phyloP scores from a whole-genome alignment of 345 rosid species.

The Lepidium aucheri region DNA sequence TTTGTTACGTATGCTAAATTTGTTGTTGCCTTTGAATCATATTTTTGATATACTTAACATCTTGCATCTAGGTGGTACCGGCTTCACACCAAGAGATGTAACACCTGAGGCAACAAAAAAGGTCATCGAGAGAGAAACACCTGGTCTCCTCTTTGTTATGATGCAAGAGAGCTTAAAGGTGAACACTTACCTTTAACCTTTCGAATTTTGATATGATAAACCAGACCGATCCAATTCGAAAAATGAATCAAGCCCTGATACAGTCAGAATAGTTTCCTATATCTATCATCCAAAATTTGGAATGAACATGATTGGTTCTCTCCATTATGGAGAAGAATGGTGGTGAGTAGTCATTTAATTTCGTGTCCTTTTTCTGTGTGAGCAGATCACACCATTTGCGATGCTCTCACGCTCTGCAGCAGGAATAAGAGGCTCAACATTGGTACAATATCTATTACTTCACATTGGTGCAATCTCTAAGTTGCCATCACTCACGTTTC shows the following conservation, averaged over 20 bases:
- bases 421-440: conserved; percentile 87
- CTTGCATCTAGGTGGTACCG: conserved; percentile 70
- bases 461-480: neutral
- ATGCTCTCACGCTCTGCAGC: conserved; percentile 94
- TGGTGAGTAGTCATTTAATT: conserved; percentile 1
- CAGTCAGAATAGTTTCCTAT: neutral
- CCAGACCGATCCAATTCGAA: neutral
- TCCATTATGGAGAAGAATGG: neutral
- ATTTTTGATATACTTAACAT: neutral
- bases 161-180: conserved; percentile 97
- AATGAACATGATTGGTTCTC: neutral
- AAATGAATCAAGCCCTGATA: neutral
- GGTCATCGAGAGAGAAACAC: conserved; percentile 81
- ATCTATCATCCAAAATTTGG: neutral
- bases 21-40: neutral
- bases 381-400: conserved; percentile 89
- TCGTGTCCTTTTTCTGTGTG: neutral
- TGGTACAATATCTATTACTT: conserved; percentile 43
- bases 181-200: neutral
- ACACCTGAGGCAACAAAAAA: conserved; percentile 94
- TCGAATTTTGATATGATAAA: neutral
- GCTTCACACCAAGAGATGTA: conserved; percentile 90
- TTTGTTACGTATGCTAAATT: neutral
- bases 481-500: neutral
- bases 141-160: conserved; percentile 85